Percentiles rank a stretch among this genome's conserved stretches.
phyloP scores from a whole-genome alignment of 2,329 filamentous ascomycete genomes.

The Dothistroma septosporum region DNA sequence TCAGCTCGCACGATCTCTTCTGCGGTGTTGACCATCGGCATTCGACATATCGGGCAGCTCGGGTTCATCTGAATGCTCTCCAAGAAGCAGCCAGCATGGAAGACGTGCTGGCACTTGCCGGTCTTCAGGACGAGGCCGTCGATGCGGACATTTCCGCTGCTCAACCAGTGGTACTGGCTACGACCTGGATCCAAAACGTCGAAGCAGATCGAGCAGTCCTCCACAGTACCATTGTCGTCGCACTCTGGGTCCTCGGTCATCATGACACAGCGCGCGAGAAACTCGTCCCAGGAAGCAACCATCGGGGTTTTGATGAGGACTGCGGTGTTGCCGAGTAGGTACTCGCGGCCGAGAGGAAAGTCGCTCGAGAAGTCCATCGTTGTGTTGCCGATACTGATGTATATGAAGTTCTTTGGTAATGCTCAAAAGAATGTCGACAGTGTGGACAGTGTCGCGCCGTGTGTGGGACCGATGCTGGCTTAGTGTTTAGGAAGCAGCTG shows the following conservation, averaged over 20 bases:
- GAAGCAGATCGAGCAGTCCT: not conserved
- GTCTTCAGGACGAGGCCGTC: not conserved
- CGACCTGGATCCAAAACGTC: not conserved
- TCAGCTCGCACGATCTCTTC: not conserved
- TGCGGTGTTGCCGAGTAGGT: not conserved
- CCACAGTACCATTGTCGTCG: not conserved
- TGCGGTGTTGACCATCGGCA: not conserved
- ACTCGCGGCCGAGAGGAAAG: not conserved
- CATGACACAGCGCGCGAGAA: not conserved
- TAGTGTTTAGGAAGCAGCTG: no score
- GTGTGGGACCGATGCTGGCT: no score
- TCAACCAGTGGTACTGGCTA: not conserved
- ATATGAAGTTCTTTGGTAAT: no score
- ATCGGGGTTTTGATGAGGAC: not conserved
- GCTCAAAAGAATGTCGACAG: no score
- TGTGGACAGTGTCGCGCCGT: no score
- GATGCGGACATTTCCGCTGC: no score
- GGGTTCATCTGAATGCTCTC: not conserved
- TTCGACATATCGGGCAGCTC: not conserved
- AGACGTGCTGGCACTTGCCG: not conserved
- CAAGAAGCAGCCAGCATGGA: not conserved
- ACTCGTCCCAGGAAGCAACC: not conserved
- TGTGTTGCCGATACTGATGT: no score
- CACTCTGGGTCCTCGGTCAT: not conserved
- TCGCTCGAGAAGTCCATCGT: not conserved